A percentile compares a stretch with the other conserved stretches of the same genome.
These are phyloP conservation scores for Leccinum variicolor DNA, from an alignment of 768 basidiomycete genomes.

Conservation along the genomic window DNA sequence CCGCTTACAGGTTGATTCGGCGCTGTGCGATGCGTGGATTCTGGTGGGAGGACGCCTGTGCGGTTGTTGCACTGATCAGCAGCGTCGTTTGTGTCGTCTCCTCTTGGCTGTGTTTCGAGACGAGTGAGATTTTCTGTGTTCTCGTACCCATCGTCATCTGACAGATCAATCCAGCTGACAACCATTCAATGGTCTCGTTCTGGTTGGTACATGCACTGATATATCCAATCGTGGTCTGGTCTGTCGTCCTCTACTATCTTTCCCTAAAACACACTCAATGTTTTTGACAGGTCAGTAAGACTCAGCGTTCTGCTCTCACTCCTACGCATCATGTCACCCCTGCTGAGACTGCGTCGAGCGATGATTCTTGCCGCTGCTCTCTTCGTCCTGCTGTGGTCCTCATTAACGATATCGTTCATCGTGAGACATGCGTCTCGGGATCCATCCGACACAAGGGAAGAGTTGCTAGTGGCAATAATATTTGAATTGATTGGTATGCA, in stretches of 20 bases:
- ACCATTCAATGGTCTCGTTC: conserved; percentile 1
- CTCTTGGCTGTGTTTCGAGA: conserved; percentile 9
- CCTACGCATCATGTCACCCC: conserved; percentile 6
- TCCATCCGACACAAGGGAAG: background rate
- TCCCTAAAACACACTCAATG: background rate
- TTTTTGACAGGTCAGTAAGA: conserved; percentile 10
- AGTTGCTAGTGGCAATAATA: conserved; percentile 4
- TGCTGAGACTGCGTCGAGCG: conserved; percentile 5
- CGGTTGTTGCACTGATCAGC: background rate
- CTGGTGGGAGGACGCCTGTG: conserved; percentile 22
- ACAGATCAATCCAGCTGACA: conserved; percentile 4
- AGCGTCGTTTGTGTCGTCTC: conserved; percentile 4
- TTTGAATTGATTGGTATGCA: conserved; percentile 15
- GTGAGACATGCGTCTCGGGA: background rate
- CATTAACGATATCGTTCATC: conserved; percentile 1
- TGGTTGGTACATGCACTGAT: conserved; percentile 10
- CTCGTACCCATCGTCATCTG: background rate
- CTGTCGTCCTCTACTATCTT: background rate
- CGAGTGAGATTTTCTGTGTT: background rate
- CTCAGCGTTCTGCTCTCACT: conserved; percentile 14
- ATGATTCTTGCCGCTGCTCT: conserved; percentile 4
- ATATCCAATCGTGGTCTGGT: conserved; percentile 14
- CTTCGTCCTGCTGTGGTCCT: conserved; percentile 13
- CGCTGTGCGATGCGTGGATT: conserved; percentile 2
- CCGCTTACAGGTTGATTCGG: background rate